Conservation (phyloP, 1,284 basidiomycete species). For the Naganishia sp. region DNA sequence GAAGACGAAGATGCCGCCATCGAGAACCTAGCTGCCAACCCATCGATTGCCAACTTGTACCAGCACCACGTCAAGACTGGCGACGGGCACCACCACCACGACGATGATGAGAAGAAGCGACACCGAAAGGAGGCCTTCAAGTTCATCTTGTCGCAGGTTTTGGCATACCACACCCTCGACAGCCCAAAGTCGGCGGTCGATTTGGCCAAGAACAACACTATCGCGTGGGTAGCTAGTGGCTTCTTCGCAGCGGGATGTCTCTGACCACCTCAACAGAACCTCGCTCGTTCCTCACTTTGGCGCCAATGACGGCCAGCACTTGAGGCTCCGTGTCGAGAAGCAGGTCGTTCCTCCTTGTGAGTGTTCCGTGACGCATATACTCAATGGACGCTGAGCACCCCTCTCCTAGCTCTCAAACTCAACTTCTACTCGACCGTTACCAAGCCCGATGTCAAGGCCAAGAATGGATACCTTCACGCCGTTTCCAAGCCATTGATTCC, state of each 20-base stretch:
- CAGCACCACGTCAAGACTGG: slow-evolving; percentile 15
- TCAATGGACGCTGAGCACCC: slow-evolving; percentile 32
- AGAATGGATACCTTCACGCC: slow-evolving; percentile 67
- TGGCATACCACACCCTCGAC: slow-evolving; percentile 67
- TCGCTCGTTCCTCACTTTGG: slow-evolving; percentile 60
- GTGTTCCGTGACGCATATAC: slow-evolving; percentile 12
- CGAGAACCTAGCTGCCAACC: slow-evolving; percentile 40
- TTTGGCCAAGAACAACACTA: slow-evolving; percentile 64
- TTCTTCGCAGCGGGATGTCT: too few species aligned
- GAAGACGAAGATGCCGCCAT: slow-evolving; percentile 43
- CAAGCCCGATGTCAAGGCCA: slow-evolving; percentile 55
- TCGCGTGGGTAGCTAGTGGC: slow-evolving; percentile 44
- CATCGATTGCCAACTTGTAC: slow-evolving; percentile 41
- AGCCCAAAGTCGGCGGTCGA: slow-evolving; percentile 53
- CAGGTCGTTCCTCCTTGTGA: slow-evolving; percentile 52
- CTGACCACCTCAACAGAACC: slow-evolving; percentile 46
- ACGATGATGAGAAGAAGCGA: slow-evolving; percentile 61
- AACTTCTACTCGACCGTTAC: slow-evolving; percentile 62
- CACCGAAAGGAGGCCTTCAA: slow-evolving; percentile 57
- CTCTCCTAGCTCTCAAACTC: slow-evolving; percentile 55
- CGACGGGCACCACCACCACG: slow-evolving; percentile 39
- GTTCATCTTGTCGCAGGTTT: slow-evolving; percentile 61
- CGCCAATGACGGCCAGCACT: slow-evolving; percentile 59
- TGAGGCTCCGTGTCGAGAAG: slow-evolving; percentile 62
- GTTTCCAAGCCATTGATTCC: slow-evolving; percentile 65